Percentiles rank a stretch among this genome's conserved stretches.
Evolutionary conservation across 371 early-diverging fungal genomes (phyloP).

Genomic region (Saksenaea vasiformis): DNA sequence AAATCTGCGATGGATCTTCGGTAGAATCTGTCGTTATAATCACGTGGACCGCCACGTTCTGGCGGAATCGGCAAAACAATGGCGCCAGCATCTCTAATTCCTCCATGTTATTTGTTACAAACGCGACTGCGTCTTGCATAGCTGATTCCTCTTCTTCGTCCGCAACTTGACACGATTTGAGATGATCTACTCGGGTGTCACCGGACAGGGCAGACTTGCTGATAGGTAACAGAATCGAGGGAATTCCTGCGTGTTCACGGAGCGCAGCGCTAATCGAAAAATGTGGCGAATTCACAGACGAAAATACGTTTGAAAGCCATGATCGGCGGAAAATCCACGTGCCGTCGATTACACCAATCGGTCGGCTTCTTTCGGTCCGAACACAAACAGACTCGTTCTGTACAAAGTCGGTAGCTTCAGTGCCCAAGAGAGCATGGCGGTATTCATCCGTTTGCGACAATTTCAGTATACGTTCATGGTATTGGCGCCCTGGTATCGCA

Average conservation of each 20-base stretch:
- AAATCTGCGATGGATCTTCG: background rate
- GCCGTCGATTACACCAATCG: slow-evolving; percentile 34
- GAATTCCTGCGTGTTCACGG: slow-evolving; percentile 30
- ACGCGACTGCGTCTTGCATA: slow-evolving; percentile 12
- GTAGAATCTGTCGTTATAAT: slow-evolving; percentile 1
- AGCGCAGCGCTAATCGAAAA: slow-evolving; percentile 24
- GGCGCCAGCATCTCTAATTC: slow-evolving; percentile 16
- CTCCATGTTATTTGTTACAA: slow-evolving; percentile 22
- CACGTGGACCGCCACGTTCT: slow-evolving; percentile 23
- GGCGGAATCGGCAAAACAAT: slow-evolving; percentile 31
- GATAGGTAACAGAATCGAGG: slow-evolving; percentile 35
- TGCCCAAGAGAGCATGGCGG: slow-evolving; percentile 46
- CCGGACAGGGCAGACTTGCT: slow-evolving; percentile 22
- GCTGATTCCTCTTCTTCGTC: background rate
- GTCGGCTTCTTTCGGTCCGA: slow-evolving; percentile 5
- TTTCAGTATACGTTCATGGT: slow-evolving; percentile 48
- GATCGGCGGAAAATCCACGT: slow-evolving; percentile 43
- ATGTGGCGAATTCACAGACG: slow-evolving; percentile 10
- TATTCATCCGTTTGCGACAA: slow-evolving; percentile 47
- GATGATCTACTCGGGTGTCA: slow-evolving; percentile 24
- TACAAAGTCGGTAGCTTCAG: slow-evolving; percentile 31
- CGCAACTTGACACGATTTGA: background rate
- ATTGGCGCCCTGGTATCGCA: slow-evolving; percentile 46
- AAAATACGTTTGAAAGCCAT: slow-evolving; percentile 29
- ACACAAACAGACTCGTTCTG: slow-evolving; percentile 12